phyloP scores from a whole-genome alignment of 176 grass and related monocot species.

The Musa itinerans region DNA sequence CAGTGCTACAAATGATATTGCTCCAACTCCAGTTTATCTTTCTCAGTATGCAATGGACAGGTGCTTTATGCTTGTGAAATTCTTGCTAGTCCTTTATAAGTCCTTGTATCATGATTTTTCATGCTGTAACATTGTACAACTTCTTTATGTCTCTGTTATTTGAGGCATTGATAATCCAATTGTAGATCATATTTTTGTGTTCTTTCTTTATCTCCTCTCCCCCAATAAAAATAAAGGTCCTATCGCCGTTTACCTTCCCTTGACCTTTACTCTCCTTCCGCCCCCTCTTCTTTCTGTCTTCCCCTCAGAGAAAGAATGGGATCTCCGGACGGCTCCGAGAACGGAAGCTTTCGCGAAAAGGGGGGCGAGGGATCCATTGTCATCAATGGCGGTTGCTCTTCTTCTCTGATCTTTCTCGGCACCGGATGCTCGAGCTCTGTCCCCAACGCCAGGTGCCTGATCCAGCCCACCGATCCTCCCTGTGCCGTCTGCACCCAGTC shows the following conservation, averaged over 20 bases:
- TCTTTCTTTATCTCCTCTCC: too few species aligned
- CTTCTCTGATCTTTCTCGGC: conserved; percentile 80
- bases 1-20: conserved; percentile 80
- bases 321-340: too few species aligned
- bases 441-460: conserved; percentile 86
- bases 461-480: conserved; percentile 69
- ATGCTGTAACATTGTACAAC: not conserved
- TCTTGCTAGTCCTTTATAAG: not conserved
- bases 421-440: conserved; percentile 94
- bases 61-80: conserved; percentile 21
- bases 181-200: too few species aligned
- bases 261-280: too few species aligned
- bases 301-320: too few species aligned
- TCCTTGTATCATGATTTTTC: not conserved
- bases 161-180: too few species aligned
- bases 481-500: conserved; percentile 79
- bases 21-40: conserved; percentile 88
- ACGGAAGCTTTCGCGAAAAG: too few species aligned
- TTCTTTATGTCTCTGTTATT: not conserved
- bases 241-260: too few species aligned
- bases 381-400: conserved; percentile 7
- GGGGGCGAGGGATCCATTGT: too few species aligned
- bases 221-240: too few species aligned
- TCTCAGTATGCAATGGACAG: conserved; percentile 81
- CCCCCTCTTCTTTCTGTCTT: too few species aligned